These are phyloP conservation scores for Monilinia aucupariae DNA, from an alignment of 2,329 filamentous ascomycete genomes.

Conservation along the genomic window DNA sequence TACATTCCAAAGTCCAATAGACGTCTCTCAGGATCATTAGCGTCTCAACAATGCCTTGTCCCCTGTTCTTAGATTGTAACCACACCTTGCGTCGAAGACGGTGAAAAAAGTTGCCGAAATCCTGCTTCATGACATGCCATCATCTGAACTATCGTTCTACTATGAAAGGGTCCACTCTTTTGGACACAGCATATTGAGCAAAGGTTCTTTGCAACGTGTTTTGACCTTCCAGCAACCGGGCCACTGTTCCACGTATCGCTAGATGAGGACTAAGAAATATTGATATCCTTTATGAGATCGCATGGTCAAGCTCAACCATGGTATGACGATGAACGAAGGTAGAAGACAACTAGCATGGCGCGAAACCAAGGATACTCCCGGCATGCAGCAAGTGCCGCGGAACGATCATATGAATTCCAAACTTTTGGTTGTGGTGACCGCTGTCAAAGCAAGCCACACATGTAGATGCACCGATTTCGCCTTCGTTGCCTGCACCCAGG, in stretches of 20 bases:
- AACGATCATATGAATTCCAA: neutral
- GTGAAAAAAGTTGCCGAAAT: neutral
- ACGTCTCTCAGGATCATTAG: neutral
- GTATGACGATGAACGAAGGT: neutral
- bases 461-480: neutral
- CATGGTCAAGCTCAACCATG: neutral
- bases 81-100: slow-evolving; percentile 1
- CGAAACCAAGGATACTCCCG: neutral
- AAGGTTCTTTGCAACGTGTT: neutral
- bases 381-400: neutral
- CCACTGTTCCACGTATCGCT: neutral
- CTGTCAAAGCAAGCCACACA: neutral
- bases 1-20: slow-evolving; percentile 4
- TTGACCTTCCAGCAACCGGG: neutral
- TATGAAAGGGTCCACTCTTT: neutral
- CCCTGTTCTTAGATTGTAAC: slow-evolving; percentile 8
- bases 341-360: neutral
- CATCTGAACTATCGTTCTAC: neutral
- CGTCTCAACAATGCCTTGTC: slow-evolving; percentile 1
- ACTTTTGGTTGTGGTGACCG: neutral
- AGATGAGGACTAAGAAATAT: neutral
- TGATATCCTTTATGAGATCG: neutral
- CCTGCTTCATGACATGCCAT: neutral
- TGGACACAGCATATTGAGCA: neutral
- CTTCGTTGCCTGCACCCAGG: neutral